Conservation (phyloP, 148 eudicot genomes). For the Spergularia marina region DNA sequence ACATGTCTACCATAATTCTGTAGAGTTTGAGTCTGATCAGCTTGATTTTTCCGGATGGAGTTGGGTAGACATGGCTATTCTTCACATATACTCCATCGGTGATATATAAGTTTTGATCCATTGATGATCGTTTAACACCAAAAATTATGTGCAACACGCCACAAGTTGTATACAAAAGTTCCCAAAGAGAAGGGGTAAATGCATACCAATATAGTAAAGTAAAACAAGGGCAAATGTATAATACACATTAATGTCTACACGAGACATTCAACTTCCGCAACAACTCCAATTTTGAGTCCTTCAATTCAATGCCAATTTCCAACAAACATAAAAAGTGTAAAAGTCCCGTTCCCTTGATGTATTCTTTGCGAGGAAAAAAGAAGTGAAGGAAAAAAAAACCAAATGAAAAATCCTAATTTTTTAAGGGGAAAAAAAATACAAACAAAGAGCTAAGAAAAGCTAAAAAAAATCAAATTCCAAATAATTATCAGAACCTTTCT, state of each 20-base stretch:
- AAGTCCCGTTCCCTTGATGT: constrained; percentile 1
- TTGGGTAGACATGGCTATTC: too few species aligned
- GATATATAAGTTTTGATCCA: too few species aligned
- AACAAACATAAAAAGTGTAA: constrained; percentile 23
- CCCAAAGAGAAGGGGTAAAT: too few species aligned
- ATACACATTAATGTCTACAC: background rate
- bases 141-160: too few species aligned
- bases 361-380: background rate
- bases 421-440: background rate
- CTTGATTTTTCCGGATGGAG: too few species aligned
- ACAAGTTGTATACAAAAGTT: background rate
- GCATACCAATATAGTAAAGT: too few species aligned
- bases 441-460: constrained; percentile 16
- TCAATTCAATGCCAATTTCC: constrained; percentile 15
- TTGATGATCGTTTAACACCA: too few species aligned
- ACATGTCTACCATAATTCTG: too few species aligned
- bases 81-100: too few species aligned
- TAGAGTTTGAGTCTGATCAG: too few species aligned
- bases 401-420: too few species aligned
- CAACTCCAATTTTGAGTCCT: constrained; percentile 6
- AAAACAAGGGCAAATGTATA: too few species aligned
- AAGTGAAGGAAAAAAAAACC: background rate
- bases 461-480: constrained; percentile 93
- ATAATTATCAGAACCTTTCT: constrained; percentile 72
- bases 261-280: constrained; percentile 14